Base-by-base conservation (phyloP, 129 eudicot genomes). In the Escallonia rubra region DNA sequence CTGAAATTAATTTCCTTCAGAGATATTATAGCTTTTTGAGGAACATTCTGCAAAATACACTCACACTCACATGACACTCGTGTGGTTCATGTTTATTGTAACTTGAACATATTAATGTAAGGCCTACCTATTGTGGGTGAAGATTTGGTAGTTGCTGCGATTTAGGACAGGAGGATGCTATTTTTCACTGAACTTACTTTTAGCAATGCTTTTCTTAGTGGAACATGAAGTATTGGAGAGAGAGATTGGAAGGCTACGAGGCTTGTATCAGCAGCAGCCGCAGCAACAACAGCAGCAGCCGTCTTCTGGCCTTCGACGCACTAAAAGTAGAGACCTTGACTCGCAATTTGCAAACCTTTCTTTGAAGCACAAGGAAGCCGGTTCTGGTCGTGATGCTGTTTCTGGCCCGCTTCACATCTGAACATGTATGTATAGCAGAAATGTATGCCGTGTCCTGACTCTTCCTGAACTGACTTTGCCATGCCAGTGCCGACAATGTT, bases 151-250 rank as follows among this genome's bases (percentile, higher is more conserved):
- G 34, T 23, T 23, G 34, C 34, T 23, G 34, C 34, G 34, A 23
- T 23, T 23, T 23, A 23, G 34, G 34, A 23, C 34, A 23, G 34
- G 34, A 23, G 34, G 34, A 1, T 0, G 34, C 34, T 23, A 23
- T 23, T 23, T 23, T 23, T 23, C 34, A 23, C 34, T 23, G 34
- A 23, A 23, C 34, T 23, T 23, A 23, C 34, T 23, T 23, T 23
- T 23, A 23, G 34, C 15, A 14, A 60, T 74, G 66, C 40, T 68
- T 60, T 44, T 70, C 14, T 55, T 80, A 93, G 98, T 93, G 90
- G 98, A 93, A 72, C 96, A 93, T 78, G 98, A 93, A 75, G 98
- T 93, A 52, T 46, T 93, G 78, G 98, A 89, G 80, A 93, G 90
- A 75, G 98, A 93, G 81, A 67, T 73, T 0, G 80, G 80, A 67